Percentiles rank a stretch among this genome's conserved stretches.
Conservation (phyloP, 2,329 filamentous ascomycete genomes). For the Neoascochyta sp. region DNA sequence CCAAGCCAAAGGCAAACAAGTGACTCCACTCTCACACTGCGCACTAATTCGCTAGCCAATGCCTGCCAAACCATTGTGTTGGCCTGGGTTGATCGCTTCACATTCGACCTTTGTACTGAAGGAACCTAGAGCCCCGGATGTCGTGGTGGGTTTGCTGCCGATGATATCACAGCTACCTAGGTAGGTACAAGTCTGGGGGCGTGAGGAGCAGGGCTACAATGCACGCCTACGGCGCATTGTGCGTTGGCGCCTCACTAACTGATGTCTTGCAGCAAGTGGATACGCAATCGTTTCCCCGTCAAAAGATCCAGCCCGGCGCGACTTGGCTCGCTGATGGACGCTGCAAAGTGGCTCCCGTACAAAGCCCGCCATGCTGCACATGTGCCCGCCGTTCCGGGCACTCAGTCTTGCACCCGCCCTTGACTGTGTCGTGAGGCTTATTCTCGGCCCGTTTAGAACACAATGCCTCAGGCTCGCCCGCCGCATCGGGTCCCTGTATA, state of each 20-base stretch:
- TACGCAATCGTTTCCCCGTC: constrained; percentile 6
- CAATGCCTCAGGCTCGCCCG: constrained; percentile 9
- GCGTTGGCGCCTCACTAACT: constrained; percentile 11
- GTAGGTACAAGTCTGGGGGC: too few relatives aligned
- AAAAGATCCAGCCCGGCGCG: too few relatives aligned
- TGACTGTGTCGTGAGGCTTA: constrained; percentile 8
- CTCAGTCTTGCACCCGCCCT: too few relatives aligned
- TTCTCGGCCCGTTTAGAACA: constrained; percentile 10
- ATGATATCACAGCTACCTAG: constrained; percentile 4
- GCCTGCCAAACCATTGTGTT: too few relatives aligned
- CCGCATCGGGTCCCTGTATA: constrained; percentile 9
- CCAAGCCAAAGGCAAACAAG: constrained; percentile 13
- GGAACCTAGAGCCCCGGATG: too few relatives aligned
- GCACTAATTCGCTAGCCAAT: constrained; percentile 11
- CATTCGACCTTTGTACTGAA: too few relatives aligned
- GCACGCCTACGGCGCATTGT: constrained; percentile 8
- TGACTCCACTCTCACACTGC: constrained; percentile 9
- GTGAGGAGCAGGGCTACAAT: constrained; percentile 2
- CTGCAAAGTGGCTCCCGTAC: too few relatives aligned
- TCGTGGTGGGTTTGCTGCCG: constrained; percentile 2
- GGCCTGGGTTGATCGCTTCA: too few relatives aligned
- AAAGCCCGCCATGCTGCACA: too few relatives aligned
- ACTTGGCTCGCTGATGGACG: too few relatives aligned
- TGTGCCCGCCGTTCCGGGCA: too few relatives aligned
- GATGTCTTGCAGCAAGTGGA: constrained; percentile 12